Evolutionary conservation across 345 rosid genomes (phyloP), one percentile per base, ranked within the genome.

Genomic region (Reutealis trisperma): DNA sequence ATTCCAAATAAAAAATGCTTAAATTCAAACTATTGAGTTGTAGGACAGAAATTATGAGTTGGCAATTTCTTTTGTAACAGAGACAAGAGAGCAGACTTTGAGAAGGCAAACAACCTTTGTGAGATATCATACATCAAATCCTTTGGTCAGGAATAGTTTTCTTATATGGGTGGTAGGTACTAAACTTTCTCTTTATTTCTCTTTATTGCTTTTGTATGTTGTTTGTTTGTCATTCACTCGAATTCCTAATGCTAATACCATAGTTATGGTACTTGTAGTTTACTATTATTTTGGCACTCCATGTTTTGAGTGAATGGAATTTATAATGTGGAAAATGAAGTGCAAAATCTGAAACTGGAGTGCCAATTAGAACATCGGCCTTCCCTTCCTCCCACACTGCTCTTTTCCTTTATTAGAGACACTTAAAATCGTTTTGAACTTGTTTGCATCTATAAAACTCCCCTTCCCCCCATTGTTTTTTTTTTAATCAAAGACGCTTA

Each of bases 21-120:
- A 5, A n/a, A 58, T 47, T 64, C 52, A n/a, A 63, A 19, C 19
- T 37, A 44, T 73, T 71, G 64, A 47, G 44, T 44, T 57, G 8
- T 55, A 67, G 24, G 9, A 71, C 16, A 21, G 63, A 80, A 55
- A 68, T 54, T 15, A 74, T 63, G 63, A 76, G 54, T 67, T 32
- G 7, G 12, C 18, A 14, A 16, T 78, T 51, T 66, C 72, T 75
- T 62, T 34, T 81, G 70, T 67, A 58, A 78, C 94, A 93, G 99
- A 88, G 55, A 74, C 86, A 45, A 84, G 89, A 57, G 86, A 86
- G 58, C 65, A 82, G 76, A 85, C 87, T 72, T 73, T 92, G 25
- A 81, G 84, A 74, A 93, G 96, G 87, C 96, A 93, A 83, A 82
- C 97, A 70, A 90, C 91, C 12, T 96, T 92, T 84, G 91, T 91